phyloP scores from a whole-genome alignment of 2,329 filamentous ascomycete genomes.

The Diplocarpon mali region DNA sequence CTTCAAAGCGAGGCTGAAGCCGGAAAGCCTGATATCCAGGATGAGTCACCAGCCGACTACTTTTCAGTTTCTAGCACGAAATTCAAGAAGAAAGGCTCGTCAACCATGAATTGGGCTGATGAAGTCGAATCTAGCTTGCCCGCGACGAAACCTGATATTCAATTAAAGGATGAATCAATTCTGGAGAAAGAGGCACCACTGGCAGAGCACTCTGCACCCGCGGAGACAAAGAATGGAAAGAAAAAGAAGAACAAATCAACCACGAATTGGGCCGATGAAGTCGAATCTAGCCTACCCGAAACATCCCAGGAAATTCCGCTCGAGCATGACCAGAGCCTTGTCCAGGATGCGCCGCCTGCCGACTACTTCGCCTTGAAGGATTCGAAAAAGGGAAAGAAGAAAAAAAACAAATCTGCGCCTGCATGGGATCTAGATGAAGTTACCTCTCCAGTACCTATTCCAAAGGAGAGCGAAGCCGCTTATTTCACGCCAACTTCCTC shows the following conservation, averaged over 20 bases:
- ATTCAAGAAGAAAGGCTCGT: constrained; percentile 23
- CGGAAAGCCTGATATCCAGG: background rate
- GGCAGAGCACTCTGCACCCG: background rate
- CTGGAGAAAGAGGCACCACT: background rate
- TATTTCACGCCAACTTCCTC: background rate
- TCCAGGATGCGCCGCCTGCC: background rate
- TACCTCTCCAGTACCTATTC: background rate
- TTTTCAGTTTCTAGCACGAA: constrained; percentile 22
- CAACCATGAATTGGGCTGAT: constrained; percentile 2
- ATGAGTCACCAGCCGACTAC: constrained; percentile 4
- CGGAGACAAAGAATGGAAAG: constrained; percentile 21
- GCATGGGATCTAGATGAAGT: constrained; percentile 1
- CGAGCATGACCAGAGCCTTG: background rate
- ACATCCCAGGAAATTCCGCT: background rate
- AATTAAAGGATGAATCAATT: background rate
- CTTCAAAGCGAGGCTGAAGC: background rate
- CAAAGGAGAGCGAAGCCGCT: background rate
- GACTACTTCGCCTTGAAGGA: background rate
- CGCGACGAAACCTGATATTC: background rate
- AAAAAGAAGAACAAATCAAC: constrained; percentile 11
- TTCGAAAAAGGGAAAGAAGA: constrained; percentile 17
- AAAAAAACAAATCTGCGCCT: background rate
- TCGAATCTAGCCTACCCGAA: constrained; percentile 1
- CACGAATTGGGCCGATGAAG: background rate
- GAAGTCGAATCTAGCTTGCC: constrained; percentile 1